Percentiles rank a stretch among this genome's conserved stretches.
These are phyloP conservation scores for Suillus hirtellus DNA, from an alignment of 768 basidiomycete genomes.

Conservation along the genomic window DNA sequence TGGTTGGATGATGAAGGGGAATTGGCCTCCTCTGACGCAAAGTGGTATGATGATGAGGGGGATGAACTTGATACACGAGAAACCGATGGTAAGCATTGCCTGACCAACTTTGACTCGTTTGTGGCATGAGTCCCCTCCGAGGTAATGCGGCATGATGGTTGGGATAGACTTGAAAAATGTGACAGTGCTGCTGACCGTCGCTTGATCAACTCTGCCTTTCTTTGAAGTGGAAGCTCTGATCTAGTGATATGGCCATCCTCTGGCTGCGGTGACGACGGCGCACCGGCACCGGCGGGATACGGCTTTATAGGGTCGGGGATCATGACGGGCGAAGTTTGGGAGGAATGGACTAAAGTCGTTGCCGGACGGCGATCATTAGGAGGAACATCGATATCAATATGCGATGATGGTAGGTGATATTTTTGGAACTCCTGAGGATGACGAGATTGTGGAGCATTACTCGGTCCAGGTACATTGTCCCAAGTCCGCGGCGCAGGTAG, in stretches of 20 bases:
- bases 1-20: background rate
- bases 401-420: slow-evolving; percentile 5
- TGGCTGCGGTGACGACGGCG: background rate
- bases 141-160: background rate
- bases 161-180: background rate
- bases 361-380: slow-evolving; percentile 3
- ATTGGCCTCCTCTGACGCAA: background rate
- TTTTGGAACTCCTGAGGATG: slow-evolving; percentile 1
- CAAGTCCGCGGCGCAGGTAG: background rate
- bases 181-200: background rate
- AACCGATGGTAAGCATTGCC: slow-evolving; percentile 1
- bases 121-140: background rate
- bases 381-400: slow-evolving; percentile 9
- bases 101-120: slow-evolving; percentile 13
- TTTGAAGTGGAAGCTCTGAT: background rate
- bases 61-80: background rate
- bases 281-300: background rate
- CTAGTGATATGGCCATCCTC: background rate
- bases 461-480: background rate
- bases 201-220: slow-evolving; percentile 15
- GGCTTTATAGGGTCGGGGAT: background rate
- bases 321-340: background rate
- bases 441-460: slow-evolving; percentile 3
- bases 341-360: background rate
- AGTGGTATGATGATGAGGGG: too few relatives aligned